Evolutionary conservation across 2,329 filamentous ascomycete species (phyloP).

Genomic region (Neofusicoccum cordaticola): DNA sequence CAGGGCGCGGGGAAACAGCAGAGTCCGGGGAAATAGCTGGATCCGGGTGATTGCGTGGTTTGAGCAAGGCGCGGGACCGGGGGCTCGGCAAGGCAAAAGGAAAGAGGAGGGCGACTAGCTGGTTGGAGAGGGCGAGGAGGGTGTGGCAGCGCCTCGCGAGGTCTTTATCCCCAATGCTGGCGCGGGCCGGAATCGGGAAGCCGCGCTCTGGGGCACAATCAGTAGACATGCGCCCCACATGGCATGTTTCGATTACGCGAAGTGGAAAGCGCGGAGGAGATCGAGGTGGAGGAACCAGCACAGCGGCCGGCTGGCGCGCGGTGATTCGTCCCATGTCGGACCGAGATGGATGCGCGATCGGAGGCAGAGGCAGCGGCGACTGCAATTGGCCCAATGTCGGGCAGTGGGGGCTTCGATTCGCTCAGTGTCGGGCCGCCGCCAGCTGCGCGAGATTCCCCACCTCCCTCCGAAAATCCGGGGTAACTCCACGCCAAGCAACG

Average conservation of each 20-base stretch:
- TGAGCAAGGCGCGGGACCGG: background rate
- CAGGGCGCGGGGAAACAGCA: background rate
- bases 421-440: background rate
- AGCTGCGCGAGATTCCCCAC: background rate
- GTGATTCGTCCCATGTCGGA: background rate
- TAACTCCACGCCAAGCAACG: background rate
- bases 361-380: background rate
- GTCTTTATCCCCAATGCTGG: background rate
- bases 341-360: background rate
- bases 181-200: background rate
- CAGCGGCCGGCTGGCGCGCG: background rate
- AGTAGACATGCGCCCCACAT: background rate
- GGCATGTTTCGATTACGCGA: background rate
- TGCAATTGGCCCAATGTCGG: background rate
- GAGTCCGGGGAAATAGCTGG: background rate
- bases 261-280: background rate
- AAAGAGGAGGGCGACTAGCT: background rate
- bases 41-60: background rate
- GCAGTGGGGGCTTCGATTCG: background rate
- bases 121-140: background rate
- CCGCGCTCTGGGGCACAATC: background rate
- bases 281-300: background rate
- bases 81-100: background rate
- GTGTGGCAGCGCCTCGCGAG: background rate
- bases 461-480: constrained; percentile 1